Base-by-base conservation (phyloP, 2,329 filamentous ascomycete species). In the Cyphellophora europaea region DNA sequence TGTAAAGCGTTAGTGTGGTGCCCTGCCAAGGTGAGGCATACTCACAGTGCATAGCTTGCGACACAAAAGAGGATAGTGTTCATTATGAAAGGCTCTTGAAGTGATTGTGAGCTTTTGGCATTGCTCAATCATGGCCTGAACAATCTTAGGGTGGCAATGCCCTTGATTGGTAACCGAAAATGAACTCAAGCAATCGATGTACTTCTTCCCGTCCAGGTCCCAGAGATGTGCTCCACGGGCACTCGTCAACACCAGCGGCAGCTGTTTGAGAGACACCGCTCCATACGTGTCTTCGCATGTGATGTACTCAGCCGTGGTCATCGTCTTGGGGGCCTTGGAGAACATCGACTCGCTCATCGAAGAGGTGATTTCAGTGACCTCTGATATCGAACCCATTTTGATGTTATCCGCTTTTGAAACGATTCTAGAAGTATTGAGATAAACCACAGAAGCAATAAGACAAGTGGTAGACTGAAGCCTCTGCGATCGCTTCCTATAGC, bases 151-250 rank as follows among this genome's bases (percentile, higher is more conserved):
- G 28, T 44, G 39, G 25, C 41, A 39, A 29, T 44, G 40, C 16
- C 41, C 41, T 14, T 39, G 35, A 18, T 44, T 44, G 21, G 36
- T 31, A 4, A 37, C 41, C n/a, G 35, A 38, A 27, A 42, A 44
- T 5, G 18, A 11, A 12, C 18, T 27, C 4, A 44, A n/a, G 19
- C 42, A 42, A 23, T 44, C 41, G 19, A 44, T 30, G 17, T 41
- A 41, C 12, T 33, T 10, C 5, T 36, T 19, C 19, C 40, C 38
- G 14, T 43, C 27, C 10, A 38, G 5, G 21, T 43, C 40, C 38
- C 37, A 41, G 4, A 42, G 5, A 2, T 11, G 23, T 3, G 40
- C 35, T 8, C 40, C 40, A 11, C 18, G 37, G 11, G 14, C 40
- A 13, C 30, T 27, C 5, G 13, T 28, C 6, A 42, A 21, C 19